Base-by-base conservation (phyloP, 306 rosid genomes). In the Cucurbita moschata region DNA sequence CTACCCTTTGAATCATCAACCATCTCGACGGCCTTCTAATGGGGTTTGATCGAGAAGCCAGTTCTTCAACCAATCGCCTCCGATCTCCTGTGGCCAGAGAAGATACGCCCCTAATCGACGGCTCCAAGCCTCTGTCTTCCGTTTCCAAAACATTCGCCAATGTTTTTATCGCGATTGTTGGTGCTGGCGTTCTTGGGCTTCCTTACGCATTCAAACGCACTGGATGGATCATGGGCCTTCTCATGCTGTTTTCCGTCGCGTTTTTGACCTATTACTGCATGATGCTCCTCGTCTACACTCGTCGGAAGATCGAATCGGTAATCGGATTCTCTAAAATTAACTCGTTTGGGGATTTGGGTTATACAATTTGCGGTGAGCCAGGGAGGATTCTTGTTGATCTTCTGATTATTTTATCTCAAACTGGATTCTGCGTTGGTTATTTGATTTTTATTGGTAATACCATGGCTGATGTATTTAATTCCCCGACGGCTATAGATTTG, bases 261-360 rank as follows among this genome's bases (percentile, higher is more conserved):
- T 64, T 46, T 14, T 79, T 86, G 13, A 82, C 90, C 12, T 78
- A 83, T 55, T 62, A 76, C 49, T 86, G 90, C 69, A 86, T 86
- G 90, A 83, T 86, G 90, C 80, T 83, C 9, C 72, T 86, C 37
- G 83, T 82, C 75, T 55, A 76, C 56, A 82, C 87, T 40, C 87
- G 87, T 64, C 79, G 84, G 8, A 80, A 80, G 61, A 82, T 86
- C 19, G 90, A 86, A 21, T 61, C 84, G 43, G 18, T 75, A 14
- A 8, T 35, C 21, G 82, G 81, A 4, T 51, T 51, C 70, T 13
- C 80, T 10, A 83, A 68, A 72, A 83, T 83, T 43, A 18, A 76
- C n/a, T 83, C 90, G 3, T 86, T 86, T 42, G 90, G 90, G 47
- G 90, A 86, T 76, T 78, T 86, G 75, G 86, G 87, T 4, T 82